These are phyloP conservation scores for Fusarium scirpi DNA, from an alignment of 2,329 filamentous ascomycete genomes.

Conservation along the genomic window DNA sequence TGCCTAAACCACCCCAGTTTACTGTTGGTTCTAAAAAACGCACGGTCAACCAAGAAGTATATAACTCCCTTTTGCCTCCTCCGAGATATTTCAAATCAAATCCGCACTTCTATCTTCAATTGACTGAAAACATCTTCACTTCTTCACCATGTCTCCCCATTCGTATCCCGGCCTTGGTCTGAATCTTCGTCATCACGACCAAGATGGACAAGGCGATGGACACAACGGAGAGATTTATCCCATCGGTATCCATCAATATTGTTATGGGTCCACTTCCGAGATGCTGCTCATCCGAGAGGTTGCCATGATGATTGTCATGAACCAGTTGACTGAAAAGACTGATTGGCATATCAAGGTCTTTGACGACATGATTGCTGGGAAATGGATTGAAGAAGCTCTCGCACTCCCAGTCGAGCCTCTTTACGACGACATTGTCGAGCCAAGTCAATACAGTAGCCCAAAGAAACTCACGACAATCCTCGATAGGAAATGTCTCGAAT, in stretches of 20 bases:
- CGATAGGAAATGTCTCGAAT: conserved; percentile 30
- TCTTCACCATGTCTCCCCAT: neutral
- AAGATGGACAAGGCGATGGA: neutral
- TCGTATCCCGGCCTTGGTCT: conserved; percentile 25
- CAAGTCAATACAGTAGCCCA: neutral
- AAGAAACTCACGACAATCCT: conserved; percentile 23
- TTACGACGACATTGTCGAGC: conserved; percentile 12
- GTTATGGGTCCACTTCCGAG: neutral
- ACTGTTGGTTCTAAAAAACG: neutral
- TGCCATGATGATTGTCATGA: conserved; percentile 47
- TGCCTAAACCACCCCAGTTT: neutral
- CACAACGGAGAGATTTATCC: neutral
- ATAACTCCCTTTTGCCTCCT: neutral
- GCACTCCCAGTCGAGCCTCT: conserved; percentile 12
- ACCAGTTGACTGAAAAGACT: conserved; percentile 45
- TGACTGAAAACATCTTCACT: neutral
- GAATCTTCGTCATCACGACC: neutral
- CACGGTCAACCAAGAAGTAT: too few relatives aligned
- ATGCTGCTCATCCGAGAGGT: conserved; percentile 33
- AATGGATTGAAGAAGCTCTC: conserved; percentile 35
- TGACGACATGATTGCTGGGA: conserved; percentile 8
- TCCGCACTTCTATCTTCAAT: too few relatives aligned
- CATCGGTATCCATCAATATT: neutral
- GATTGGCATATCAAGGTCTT: conserved; percentile 45
- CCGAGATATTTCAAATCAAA: neutral